These are phyloP conservation scores for Saitozyma podzolica DNA, from an alignment of 768 basidiomycete species.

Conservation along the genomic window DNA sequence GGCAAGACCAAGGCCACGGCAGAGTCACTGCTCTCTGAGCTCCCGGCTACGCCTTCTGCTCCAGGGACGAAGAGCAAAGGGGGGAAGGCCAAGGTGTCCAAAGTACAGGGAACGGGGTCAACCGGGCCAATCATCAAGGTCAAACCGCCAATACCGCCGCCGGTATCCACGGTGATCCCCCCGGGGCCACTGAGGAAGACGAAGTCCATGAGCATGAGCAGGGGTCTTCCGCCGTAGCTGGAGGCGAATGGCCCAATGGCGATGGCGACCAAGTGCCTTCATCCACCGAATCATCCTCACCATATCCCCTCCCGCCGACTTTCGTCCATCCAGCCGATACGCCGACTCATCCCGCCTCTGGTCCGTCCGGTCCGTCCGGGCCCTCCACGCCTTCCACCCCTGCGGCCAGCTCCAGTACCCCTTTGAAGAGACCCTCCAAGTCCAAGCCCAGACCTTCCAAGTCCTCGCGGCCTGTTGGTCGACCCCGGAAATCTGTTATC, in stretches of 20 bases:
- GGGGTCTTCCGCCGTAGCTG: neutral
- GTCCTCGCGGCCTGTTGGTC: slow-evolving; percentile 1
- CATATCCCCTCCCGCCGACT: too few species aligned
- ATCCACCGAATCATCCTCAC: neutral
- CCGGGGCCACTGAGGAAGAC: neutral
- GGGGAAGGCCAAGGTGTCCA: neutral
- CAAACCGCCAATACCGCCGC: neutral
- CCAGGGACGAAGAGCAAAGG: too few species aligned
- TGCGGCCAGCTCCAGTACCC: neutral
- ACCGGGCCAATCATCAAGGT: slow-evolving; percentile 2
- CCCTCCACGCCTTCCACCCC: neutral
- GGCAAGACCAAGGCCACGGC: slow-evolving; percentile 13
- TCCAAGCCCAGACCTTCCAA: neutral
- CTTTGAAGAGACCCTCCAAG: neutral
- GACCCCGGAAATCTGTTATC: slow-evolving; percentile 18
- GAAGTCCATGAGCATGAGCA: neutral
- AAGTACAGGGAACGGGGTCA: neutral
- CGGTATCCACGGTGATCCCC: too few species aligned
- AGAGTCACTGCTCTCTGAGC: too few species aligned
- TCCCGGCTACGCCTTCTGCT: too few species aligned
- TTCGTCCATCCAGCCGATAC: too few species aligned
- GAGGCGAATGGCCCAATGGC: neutral
- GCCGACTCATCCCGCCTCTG: too few species aligned
- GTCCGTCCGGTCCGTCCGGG: too few species aligned
- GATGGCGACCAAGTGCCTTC: neutral